phyloP scores from a whole-genome alignment of 2,329 filamentous ascomycete genomes.

The Aspergillus ochraceus region DNA sequence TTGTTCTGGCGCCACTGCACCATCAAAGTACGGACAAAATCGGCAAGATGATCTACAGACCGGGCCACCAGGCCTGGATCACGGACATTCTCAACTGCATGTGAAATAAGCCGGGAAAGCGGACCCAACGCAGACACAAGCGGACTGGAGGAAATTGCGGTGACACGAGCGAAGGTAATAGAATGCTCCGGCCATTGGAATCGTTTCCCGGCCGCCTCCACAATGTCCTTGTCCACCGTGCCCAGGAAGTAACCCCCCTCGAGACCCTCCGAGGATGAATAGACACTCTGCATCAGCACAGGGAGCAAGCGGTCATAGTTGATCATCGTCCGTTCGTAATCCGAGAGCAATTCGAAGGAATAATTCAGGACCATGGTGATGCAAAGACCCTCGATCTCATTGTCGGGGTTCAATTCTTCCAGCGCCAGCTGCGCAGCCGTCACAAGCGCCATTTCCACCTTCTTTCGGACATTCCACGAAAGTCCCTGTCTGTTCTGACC shows the following conservation, averaged over 20 bases:
- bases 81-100: conserved; percentile 59
- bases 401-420: conserved; percentile 52
- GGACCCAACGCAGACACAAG: conserved; percentile 62
- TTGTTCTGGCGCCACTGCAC: conserved; percentile 74
- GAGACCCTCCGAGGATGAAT: conserved; percentile 71
- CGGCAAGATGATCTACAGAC: conserved; percentile 61
- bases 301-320: conserved; percentile 72
- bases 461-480: conserved; percentile 63
- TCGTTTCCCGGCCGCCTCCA: conserved; percentile 53
- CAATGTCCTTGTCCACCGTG: conserved; percentile 66
- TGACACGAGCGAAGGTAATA: conserved; percentile 57
- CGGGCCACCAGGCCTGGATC: conserved; percentile 46
- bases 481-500: conserved; percentile 63
- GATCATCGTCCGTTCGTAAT: conserved; percentile 57
- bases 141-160: conserved; percentile 57
- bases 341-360: conserved; percentile 70
- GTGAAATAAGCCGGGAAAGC: conserved; percentile 62
- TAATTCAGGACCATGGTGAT: conserved; percentile 75
- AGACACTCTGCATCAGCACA: conserved; percentile 65
- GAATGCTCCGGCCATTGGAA: conserved; percentile 67
- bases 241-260: conserved; percentile 74
- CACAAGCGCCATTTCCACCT: conserved; percentile 71
- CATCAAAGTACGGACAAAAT: conserved; percentile 66
- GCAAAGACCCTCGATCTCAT: conserved; percentile 50
- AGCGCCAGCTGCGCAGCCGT: conserved; percentile 76